Percentiles rank a stretch among this genome's conserved stretches.
phyloP scores from a whole-genome alignment of 1,284 basidiomycete genomes.

The Cerioporus squamosus region DNA sequence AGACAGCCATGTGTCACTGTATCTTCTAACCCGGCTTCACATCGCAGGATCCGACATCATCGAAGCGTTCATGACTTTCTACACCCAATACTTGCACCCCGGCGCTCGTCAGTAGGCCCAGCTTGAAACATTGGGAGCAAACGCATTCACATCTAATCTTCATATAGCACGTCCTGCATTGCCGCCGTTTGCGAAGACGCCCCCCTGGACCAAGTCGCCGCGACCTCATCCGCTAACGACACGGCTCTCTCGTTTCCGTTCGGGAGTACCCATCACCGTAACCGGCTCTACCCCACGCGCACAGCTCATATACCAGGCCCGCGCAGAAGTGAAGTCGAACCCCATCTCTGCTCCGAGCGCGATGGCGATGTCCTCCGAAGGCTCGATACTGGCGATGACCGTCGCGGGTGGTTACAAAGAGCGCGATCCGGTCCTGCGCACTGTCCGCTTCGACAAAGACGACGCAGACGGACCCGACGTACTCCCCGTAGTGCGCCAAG shows the following conservation, averaged over 20 bases:
- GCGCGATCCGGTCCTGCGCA: conserved; percentile 34
- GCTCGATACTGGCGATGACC: conserved; percentile 31
- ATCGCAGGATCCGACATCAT: conserved; percentile 2
- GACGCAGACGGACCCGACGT: conserved; percentile 9
- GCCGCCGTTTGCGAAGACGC: not conserved
- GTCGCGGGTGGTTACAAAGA: conserved; percentile 40
- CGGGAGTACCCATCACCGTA: conserved; percentile 20
- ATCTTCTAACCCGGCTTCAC: not conserved
- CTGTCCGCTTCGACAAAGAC: conserved; percentile 28
- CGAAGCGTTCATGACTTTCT: conserved; percentile 8
- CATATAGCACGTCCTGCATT: conserved; percentile 1
- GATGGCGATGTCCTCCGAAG: conserved; percentile 30
- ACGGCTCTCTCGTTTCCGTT: conserved; percentile 40
- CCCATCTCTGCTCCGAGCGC: not conserved
- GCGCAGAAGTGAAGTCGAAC: conserved; percentile 32
- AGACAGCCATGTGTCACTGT: no score
- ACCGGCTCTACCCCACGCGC: conserved; percentile 29
- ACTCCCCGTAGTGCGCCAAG: not conserved
- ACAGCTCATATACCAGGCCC: conserved; percentile 39
- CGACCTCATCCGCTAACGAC: conserved; percentile 37
- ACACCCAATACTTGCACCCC: conserved; percentile 3
- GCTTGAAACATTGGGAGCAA: no score
- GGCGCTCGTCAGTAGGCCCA: conserved; percentile 1
- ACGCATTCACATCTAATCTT: no score
- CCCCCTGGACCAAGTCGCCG: conserved; percentile 17